Base-by-base conservation (phyloP, 306 rosid genomes). In the Oemleria cerasiformis region DNA sequence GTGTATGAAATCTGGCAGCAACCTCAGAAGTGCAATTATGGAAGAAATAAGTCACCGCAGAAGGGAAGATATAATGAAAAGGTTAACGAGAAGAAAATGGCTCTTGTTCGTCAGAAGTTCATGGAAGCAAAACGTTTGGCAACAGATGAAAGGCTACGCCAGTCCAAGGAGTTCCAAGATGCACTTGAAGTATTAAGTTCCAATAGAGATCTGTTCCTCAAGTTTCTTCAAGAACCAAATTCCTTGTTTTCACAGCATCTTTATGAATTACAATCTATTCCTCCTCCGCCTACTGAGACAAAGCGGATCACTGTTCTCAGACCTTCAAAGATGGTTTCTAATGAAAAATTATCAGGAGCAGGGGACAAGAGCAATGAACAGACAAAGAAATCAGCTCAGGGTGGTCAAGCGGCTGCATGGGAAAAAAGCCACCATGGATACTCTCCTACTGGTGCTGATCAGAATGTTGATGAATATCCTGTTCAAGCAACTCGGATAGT, bases 121-220 rank as follows among this genome's bases (percentile, higher is more conserved):
- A 65, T 82, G 76, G 96, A 95, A 85, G 90, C 84, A 34, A 95
- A 89, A 71, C 75, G 74, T 36, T 54, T 88, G 73, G 88, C 90
- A 12, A 86, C 86, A 0, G 89, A 95, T 74, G 92, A 89, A 79
- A 84, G 77, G 59, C 73, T 84, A 64, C 88, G 92, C 39, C 78
- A 85, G 19, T 88, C 99, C 47, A 85, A 85, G 78, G 92, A 88
- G 77, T 92, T 85, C 68, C 82, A 88, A 69, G 96, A 88, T 73
- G 91, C 96, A 20, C 79, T 91, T 78, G 97, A 91, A 68, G 88
- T 91, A 76, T 81, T 95, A 64, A 89, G 92, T 71, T 89, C 97
- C 77, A 89, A 91, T 60, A 82, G 74, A 73, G 97, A 95, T 74
- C 81, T 88, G 73, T 80, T 95, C 36, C 55, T 89, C 41, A 86